Conservation (phyloP, 257 asterid species). For the Leonotis leonurus region DNA sequence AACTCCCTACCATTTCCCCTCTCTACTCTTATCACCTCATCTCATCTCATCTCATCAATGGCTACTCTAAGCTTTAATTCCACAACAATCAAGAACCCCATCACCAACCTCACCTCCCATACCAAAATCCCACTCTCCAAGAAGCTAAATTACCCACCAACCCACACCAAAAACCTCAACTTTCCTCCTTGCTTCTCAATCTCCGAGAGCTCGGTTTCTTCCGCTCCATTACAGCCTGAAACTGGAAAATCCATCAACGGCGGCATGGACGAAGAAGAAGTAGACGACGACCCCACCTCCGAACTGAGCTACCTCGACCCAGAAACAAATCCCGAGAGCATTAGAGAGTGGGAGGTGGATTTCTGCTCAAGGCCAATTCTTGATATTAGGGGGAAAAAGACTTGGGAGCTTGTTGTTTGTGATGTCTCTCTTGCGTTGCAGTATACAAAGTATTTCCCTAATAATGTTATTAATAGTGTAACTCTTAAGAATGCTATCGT, state of each 20-base stretch:
- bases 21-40: slow-evolving; percentile 26
- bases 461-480: slow-evolving; percentile 81
- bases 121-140: slow-evolving; percentile 28
- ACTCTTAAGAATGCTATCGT: slow-evolving; percentile 79
- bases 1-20: not conserved
- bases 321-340: slow-evolving; percentile 58
- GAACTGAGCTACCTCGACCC: slow-evolving; percentile 84
- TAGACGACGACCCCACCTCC: slow-evolving; percentile 63
- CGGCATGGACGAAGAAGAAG: slow-evolving; percentile 29
- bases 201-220: slow-evolving; percentile 61
- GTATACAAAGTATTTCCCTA: slow-evolving; percentile 87
- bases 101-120: slow-evolving; percentile 28
- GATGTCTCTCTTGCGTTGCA: slow-evolving; percentile 82
- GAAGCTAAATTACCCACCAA: slow-evolving; percentile 11
- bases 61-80: slow-evolving; percentile 55
- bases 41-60: slow-evolving; percentile 38
- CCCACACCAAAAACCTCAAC: slow-evolving; percentile 23
- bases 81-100: slow-evolving; percentile 39
- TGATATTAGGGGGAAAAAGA: slow-evolving; percentile 88
- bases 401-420: slow-evolving; percentile 95
- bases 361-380: slow-evolving; percentile 95
- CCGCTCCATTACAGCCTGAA: slow-evolving; percentile 45
- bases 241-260: slow-evolving; percentile 16
- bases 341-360: slow-evolving; percentile 93
- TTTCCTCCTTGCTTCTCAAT: slow-evolving; percentile 35